phyloP scores from a whole-genome alignment of 768 basidiomycete species.

The Cystofilobasidium capitatum region DNA sequence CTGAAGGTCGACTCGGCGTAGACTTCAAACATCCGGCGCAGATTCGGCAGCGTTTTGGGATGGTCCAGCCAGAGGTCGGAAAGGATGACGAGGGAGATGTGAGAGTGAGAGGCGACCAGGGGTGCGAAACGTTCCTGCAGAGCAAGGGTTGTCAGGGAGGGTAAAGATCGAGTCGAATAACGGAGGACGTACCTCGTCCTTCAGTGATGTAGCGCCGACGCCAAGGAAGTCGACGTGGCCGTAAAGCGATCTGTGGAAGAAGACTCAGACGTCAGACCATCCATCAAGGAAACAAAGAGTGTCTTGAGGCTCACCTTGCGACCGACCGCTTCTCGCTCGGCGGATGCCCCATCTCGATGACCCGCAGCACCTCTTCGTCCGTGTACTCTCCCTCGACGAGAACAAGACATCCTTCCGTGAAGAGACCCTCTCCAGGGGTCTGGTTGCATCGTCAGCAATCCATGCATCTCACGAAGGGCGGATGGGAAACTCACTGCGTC shows the following conservation, averaged over 20 bases:
- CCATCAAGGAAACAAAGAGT: background rate
- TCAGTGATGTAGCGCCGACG: conserved; percentile 76
- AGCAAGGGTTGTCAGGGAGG: background rate
- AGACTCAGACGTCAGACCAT: conserved; percentile 15
- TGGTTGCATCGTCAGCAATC: conserved; percentile 35
- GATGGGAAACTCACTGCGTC: conserved; percentile 54
- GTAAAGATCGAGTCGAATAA: conserved; percentile 13
- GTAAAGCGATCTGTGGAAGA: conserved; percentile 62
- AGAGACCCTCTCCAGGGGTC: conserved; percentile 87
- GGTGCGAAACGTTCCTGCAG: conserved; percentile 39
- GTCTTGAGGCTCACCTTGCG: conserved; percentile 52
- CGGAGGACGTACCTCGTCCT: conserved; percentile 65
- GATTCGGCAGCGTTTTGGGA: conserved; percentile 64
- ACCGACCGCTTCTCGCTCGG: conserved; percentile 83
- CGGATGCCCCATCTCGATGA: conserved; percentile 92
- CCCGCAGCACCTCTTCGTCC: conserved; percentile 74
- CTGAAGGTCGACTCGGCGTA: conserved; percentile 64
- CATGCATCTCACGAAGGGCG: background rate
- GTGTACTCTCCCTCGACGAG: conserved; percentile 95
- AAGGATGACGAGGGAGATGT: conserved; percentile 80
- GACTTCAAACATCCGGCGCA: conserved; percentile 71
- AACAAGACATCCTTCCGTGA: conserved; percentile 91
- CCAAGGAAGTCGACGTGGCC: conserved; percentile 96
- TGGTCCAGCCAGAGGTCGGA: conserved; percentile 96
- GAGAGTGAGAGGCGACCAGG: conserved; percentile 39